phyloP scores from a whole-genome alignment of 192 early-diverging fungal species.

The Coemansia sp. region DNA sequence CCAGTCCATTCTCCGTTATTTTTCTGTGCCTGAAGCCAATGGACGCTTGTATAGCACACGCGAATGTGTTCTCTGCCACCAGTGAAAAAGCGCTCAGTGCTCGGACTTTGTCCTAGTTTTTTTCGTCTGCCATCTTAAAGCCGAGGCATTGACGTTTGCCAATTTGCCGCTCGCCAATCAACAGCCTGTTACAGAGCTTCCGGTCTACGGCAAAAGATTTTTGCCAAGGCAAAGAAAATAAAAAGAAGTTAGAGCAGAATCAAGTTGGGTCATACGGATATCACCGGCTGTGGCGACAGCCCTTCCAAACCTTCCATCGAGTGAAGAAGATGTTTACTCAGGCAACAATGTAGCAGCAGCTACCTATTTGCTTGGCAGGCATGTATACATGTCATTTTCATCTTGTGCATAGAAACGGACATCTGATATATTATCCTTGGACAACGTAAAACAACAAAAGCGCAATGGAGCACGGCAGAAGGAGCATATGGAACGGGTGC shows the following conservation, averaged over 20 bases:
- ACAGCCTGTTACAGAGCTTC: not conserved
- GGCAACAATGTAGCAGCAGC: too few species aligned
- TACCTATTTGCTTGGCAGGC: too few species aligned
- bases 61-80: too few species aligned
- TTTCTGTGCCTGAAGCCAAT: too few species aligned
- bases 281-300: not conserved
- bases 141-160: not conserved
- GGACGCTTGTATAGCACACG: too few species aligned
- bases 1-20: too few species aligned
- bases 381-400: not conserved
- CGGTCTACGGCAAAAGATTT: not conserved
- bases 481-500: too few species aligned
- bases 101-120: too few species aligned
- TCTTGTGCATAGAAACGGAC: not conserved
- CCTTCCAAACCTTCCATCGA: conserved; percentile 2
- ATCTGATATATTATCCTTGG: not conserved
- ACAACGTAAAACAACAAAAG: not conserved
- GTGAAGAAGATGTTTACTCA: not conserved
- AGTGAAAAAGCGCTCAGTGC: too few species aligned
- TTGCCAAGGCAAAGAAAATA: not conserved
- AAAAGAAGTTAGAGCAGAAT: too few species aligned
- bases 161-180: not conserved
- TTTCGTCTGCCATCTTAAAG: too few species aligned
- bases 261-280: not conserved
- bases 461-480: not conserved